phyloP scores from a whole-genome alignment of 164 flowering plant genomes.

The Nymphaea thermarum region DNA sequence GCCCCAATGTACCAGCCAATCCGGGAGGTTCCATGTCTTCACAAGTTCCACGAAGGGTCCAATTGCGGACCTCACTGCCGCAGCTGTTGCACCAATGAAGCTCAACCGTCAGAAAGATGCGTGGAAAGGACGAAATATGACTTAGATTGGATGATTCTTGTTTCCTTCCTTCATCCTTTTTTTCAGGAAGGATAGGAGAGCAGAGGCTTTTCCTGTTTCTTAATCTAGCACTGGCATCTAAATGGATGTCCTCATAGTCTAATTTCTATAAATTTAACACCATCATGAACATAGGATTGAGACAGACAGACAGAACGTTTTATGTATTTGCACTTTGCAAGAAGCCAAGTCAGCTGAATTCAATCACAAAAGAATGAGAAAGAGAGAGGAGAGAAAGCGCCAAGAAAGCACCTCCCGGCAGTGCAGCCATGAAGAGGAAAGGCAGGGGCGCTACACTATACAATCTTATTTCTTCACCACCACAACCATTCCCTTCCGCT shows the following conservation, averaged over 20 bases:
- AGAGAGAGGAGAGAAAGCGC: not conserved
- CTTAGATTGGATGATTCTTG: not conserved
- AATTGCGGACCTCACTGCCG: constrained; percentile 40
- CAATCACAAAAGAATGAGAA: not conserved
- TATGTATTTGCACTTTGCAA: too few relatives aligned
- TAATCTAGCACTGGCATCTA: not conserved
- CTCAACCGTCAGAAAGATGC: not conserved
- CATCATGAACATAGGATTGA: too few relatives aligned
- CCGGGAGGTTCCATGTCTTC: constrained; percentile 64
- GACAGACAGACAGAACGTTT: too few relatives aligned
- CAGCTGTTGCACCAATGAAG: constrained; percentile 29
- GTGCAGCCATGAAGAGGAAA: constrained; percentile 44
- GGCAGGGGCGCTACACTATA: constrained; percentile 51
- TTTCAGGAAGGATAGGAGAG: not conserved
- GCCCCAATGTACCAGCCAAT: constrained; percentile 97
- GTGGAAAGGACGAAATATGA: not conserved
- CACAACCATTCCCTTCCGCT: not conserved
- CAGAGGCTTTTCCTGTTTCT: not conserved
- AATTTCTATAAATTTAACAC: too few relatives aligned
- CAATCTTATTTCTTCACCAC: constrained; percentile 29
- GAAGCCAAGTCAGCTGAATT: too few relatives aligned
- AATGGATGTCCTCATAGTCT: too few relatives aligned
- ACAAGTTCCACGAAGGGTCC: constrained; percentile 76
- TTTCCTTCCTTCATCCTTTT: not conserved
- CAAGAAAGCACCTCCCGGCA: constrained; percentile 56